Conservation (phyloP, 2,329 filamentous ascomycete species). For the Fusarium sp. region DNA sequence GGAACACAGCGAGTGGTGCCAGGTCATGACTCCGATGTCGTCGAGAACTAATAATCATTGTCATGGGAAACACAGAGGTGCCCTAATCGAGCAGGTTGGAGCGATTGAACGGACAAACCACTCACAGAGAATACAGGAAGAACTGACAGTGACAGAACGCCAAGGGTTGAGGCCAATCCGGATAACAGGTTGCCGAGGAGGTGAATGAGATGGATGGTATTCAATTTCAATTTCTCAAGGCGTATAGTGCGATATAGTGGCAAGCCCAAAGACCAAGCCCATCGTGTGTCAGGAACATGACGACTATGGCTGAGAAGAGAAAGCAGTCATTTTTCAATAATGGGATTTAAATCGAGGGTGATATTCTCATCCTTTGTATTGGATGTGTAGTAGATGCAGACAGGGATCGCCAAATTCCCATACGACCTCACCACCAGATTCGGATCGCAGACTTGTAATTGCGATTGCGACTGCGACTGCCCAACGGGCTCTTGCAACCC, state of each 20-base stretch:
- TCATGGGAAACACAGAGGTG: slow-evolving; percentile 5
- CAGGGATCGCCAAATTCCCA: slow-evolving; percentile 28
- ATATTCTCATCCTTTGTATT: background rate
- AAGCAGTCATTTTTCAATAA: background rate
- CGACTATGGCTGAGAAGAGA: background rate
- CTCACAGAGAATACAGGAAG: background rate
- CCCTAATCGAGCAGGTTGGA: background rate
- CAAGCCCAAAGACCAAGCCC: slow-evolving; percentile 24
- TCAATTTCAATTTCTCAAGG: slow-evolving; percentile 38
- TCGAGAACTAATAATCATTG: background rate
- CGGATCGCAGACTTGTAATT: slow-evolving; percentile 26
- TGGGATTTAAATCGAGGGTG: background rate
- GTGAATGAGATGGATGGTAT: slow-evolving; percentile 22
- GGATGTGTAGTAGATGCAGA: background rate
- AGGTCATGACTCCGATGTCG: background rate
- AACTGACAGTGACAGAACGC: slow-evolving; percentile 7
- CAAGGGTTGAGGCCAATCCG: slow-evolving; percentile 32
- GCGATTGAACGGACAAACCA: background rate
- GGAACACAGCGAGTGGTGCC: background rate
- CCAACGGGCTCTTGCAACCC: slow-evolving; percentile 24
- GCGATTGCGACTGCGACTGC: slow-evolving; percentile 14
- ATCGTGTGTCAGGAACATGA: slow-evolving; percentile 24
- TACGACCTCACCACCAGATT: slow-evolving; percentile 28
- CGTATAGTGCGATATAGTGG: slow-evolving; percentile 7
- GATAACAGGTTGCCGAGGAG: slow-evolving; percentile 31